Conservation (phyloP, 169 alveolate species). For the Eimeria acervulina region DNA sequence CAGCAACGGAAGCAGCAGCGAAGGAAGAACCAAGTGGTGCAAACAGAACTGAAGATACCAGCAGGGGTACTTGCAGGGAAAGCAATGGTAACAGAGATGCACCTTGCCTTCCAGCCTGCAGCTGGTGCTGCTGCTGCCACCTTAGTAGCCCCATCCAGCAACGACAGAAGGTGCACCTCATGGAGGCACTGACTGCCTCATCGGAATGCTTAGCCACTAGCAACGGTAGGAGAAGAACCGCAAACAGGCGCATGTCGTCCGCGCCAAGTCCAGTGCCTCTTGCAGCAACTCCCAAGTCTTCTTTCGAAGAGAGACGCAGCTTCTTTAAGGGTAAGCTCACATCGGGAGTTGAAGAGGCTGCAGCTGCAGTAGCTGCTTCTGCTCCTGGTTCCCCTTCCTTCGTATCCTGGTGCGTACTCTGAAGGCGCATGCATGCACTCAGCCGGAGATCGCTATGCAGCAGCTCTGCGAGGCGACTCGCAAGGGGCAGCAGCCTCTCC, state of each 20-base stretch:
- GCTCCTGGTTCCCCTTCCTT: constrained; percentile 14
- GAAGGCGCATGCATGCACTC: neutral
- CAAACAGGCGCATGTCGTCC: constrained; percentile 43
- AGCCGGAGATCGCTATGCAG: constrained; percentile 56
- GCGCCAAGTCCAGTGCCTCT: neutral
- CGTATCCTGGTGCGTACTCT: neutral
- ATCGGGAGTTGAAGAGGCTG: constrained; percentile 19
- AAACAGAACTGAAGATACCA: constrained; percentile 56
- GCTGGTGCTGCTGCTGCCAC: constrained; percentile 61
- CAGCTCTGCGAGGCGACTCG: constrained; percentile 29
- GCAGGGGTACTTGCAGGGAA: constrained; percentile 62
- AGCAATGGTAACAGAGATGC: constrained; percentile 40
- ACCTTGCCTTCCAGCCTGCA: neutral
- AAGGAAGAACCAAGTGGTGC: constrained; percentile 47
- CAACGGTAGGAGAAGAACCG: constrained; percentile 39
- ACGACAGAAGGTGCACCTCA: constrained; percentile 69
- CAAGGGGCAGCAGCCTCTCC: constrained; percentile 11
- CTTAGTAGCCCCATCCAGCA: constrained; percentile 65
- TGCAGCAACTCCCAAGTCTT: neutral
- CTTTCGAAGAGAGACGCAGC: constrained; percentile 39
- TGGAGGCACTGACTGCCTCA: constrained; percentile 30
- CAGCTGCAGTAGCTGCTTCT: constrained; percentile 16
- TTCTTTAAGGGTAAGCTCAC: constrained; percentile 36
- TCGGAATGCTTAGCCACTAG: constrained; percentile 63
- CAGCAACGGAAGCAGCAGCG: constrained; percentile 9